Percentiles rank a stretch among this genome's conserved stretches.
Conservation (phyloP, 2,329 filamentous ascomycete species). For the Epicoccum sorghinum region DNA sequence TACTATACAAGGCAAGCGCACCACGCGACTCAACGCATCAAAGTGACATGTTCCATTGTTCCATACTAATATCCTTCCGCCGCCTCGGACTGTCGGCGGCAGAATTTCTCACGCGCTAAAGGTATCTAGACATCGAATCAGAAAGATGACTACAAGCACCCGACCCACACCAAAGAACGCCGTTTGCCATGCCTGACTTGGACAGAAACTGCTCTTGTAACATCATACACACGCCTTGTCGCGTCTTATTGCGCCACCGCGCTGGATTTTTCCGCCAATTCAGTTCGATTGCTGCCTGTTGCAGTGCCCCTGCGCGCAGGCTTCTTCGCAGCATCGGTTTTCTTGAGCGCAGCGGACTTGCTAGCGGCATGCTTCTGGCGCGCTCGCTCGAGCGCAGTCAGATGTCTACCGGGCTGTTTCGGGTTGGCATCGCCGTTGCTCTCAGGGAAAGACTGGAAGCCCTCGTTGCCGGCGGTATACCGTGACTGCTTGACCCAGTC, state of each 20-base stretch:
- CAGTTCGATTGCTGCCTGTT: constrained; percentile 16
- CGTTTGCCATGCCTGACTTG: constrained; percentile 26
- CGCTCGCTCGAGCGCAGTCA: constrained; percentile 60
- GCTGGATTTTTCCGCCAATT: constrained; percentile 31
- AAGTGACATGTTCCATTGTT: constrained; percentile 20
- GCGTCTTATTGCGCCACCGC: constrained; percentile 32
- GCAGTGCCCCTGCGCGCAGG: constrained; percentile 25
- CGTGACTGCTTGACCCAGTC: constrained; percentile 71
- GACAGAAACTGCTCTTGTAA: constrained; percentile 1
- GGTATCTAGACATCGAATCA: constrained; percentile 42
- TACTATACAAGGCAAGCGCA: background rate
- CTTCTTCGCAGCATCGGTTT: constrained; percentile 36
- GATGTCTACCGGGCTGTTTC: constrained; percentile 35
- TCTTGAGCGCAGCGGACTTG: constrained; percentile 47
- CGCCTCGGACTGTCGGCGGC: constrained; percentile 4
- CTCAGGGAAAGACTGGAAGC: constrained; percentile 58
- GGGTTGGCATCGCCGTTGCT: constrained; percentile 32
- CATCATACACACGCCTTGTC: constrained; percentile 14
- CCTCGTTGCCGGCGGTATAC: constrained; percentile 56
- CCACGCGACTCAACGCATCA: constrained; percentile 1
- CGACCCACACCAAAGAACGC: constrained; percentile 25
- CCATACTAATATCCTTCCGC: constrained; percentile 8
- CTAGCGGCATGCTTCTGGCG: constrained; percentile 61
- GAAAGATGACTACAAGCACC: constrained; percentile 17
- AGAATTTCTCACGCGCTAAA: constrained; percentile 28